Base-by-base conservation (phyloP, 2,329 filamentous ascomycete species). In the Achaetomium macrosporum region DNA sequence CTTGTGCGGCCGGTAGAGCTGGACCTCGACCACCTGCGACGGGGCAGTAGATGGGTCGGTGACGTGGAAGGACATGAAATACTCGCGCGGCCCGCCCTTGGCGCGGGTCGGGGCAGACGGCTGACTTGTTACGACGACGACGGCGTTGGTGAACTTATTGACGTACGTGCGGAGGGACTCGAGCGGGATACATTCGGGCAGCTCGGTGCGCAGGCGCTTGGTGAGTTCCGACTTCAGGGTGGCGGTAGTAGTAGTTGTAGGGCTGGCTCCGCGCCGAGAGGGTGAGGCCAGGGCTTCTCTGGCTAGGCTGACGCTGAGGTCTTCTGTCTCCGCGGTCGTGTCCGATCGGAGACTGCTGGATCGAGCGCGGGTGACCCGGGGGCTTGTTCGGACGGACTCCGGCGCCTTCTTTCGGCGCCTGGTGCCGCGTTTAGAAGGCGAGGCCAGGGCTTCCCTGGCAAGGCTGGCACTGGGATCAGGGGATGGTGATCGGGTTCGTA, bases 1-100 rank as follows among this genome's bases (percentile, higher is more conserved):
- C 61, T 76, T 77, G 62, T 85, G 79, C 11, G 79, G 76, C 13
- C 81, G 75, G 66, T 78, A 83, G 15, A 85, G 66, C 58, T 79
- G 75, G 25, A 81, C 79, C 61, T 83, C 75, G 12, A 71, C 71
- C 2, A 82, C 75, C 13, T 67, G 64, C 10, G 69, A 66, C 2
- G 79, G 77, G 3, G 75, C 76, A 17, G 75, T 71, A 2, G 77
- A 77, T 25, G 78, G 73, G 60, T 85, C 82, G 0, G 76, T 79
- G 12, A 83, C 68, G 39, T 74, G 76, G 57, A 85, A 77, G 15
- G 76, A 74, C 60, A 83, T 74, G 66, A 79, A 76, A 66, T 77
- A 84, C 61, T 84, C 79, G 19, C 81, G 72, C 3, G 79, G 79
- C 0, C 79, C 79, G 54, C 73, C 69, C 61, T 81, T 83, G 25